Percentiles rank a stretch among this genome's conserved stretches.
Conservation (phyloP, 1,139 yeast species). For the Saccharomyces hybrid region DNA sequence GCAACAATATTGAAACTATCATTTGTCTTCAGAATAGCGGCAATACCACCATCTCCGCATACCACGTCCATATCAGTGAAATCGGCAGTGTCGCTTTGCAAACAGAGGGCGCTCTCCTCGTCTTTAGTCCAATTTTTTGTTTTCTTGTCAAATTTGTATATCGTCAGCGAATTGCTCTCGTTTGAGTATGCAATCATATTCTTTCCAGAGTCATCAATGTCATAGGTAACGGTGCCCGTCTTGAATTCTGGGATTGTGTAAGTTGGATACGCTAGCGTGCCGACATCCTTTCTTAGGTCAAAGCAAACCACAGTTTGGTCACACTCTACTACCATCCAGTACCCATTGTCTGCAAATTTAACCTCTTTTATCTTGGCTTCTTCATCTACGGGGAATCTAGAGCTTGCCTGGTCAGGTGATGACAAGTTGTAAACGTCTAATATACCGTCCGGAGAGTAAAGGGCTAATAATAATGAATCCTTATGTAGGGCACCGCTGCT, state of each 20-base stretch:
- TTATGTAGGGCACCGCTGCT: constrained; percentile 19
- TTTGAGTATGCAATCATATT: constrained; percentile 5
- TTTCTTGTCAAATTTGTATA: constrained; percentile 1
- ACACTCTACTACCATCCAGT: constrained; percentile 45
- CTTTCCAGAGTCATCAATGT: constrained; percentile 16
- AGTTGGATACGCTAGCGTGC: constrained; percentile 13
- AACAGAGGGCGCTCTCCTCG: not conserved
- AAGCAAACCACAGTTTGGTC: constrained; percentile 37
- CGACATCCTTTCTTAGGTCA: constrained; percentile 47
- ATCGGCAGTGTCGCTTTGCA: not conserved
- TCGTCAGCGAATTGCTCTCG: not conserved
- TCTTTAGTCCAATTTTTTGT: not conserved
- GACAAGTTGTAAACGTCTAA: constrained; percentile 16
- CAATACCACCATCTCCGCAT: not conserved
- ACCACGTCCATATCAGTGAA: not conserved
- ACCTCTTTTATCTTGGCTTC: constrained; percentile 35
- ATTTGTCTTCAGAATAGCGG: not conserved
- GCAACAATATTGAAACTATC: not conserved
- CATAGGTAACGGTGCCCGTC: constrained; percentile 7
- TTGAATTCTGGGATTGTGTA: not conserved
- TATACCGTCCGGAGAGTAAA: constrained; percentile 8
- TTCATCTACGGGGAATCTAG: constrained; percentile 8
- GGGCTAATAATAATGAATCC: constrained; percentile 25
- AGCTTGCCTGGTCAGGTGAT: constrained; percentile 13
- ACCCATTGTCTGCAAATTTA: constrained; percentile 61